Evolutionary conservation across 805 yeast genomes (phyloP), one percentile per base, ranked within the genome.

Genomic region (Zygosaccharomyces rouxii): DNA sequence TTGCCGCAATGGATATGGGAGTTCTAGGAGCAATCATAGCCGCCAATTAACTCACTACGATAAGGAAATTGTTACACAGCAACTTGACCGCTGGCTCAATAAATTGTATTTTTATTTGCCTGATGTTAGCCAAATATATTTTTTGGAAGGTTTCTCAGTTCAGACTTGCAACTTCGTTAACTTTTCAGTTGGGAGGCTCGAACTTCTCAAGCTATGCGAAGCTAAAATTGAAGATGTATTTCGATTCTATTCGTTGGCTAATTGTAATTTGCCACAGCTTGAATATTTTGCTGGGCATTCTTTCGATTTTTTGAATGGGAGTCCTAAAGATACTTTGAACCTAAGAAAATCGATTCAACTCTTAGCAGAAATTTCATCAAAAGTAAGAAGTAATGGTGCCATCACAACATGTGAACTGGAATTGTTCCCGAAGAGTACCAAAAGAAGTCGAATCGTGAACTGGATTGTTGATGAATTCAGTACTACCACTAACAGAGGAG

Each of bases 221-320:
- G 49, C 54, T 13, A 46, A 52, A 55, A 13, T 62, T 62, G 41
- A 42, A 51, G 23, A 26, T 63, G n/a, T n/a, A n/a, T 14, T 4
- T 13, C 35, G 35, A n/a, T n/a, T 5, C 9, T 63, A 63, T 42
- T 62, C 65, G 2, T 53, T 60, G 22, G 44, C 52, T n/a, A 57
- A 59, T 44, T 62, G 66, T 65, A 11, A 39, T 7, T 35, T 62
- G 33, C 62, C 61, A 10, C 47, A 47, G 13, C 41, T 62, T 1
- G 43, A 30, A 18, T 22, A 37, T 25, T 62, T 60, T 42, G 43
- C 60, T 11, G 68, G 66, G 3, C 64, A 63, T 42, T 43, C 57
- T 7, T 57, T 62, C 40, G 9, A 44, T 44, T 22, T 44, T 50
- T 11, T 26, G 13, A 33, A 33, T 33, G 13, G 19, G 22, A 14